Conservation (phyloP, 495 filamentous ascomycete species). For the Lindgomyces ingoldianus region DNA sequence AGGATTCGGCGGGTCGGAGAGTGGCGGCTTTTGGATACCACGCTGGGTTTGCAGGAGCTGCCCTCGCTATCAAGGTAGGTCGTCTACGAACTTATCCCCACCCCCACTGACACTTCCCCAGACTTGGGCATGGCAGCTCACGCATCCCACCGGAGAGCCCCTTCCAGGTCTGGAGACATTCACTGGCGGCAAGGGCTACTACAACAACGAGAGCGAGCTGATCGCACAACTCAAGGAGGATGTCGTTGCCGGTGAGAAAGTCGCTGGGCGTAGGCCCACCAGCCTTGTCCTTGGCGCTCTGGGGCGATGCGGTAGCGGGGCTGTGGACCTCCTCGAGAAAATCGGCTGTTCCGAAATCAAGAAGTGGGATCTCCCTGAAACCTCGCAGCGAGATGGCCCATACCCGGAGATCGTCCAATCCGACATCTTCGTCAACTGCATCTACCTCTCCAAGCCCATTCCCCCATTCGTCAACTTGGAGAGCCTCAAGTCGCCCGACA, state of each 20-base stretch:
- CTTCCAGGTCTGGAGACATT: conserved; percentile 65
- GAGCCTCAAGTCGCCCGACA: conserved; percentile 64
- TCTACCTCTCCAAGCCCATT: conserved; percentile 73
- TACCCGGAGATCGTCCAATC: conserved; percentile 81
- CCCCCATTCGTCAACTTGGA: conserved; percentile 73
- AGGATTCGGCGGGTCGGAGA: conserved; percentile 71
- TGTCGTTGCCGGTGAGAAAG: conserved; percentile 60
- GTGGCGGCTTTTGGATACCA: conserved; percentile 70
- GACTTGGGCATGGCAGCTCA: conserved; percentile 87
- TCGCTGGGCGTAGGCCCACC: conserved; percentile 53
- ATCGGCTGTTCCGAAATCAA: conserved; percentile 76
- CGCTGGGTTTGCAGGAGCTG: conserved; percentile 59
- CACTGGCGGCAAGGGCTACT: conserved; percentile 47
- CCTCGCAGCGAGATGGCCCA: conserved; percentile 72
- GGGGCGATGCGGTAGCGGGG: conserved; percentile 84
- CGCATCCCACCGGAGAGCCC: conserved; percentile 61
- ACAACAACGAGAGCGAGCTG: conserved; percentile 73
- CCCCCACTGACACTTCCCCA: conserved; percentile 37
- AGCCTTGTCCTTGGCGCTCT: conserved; percentile 66
- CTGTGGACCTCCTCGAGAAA: conserved; percentile 74
- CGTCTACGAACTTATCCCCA: background rate
- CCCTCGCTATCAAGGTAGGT: conserved; percentile 32
- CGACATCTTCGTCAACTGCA: conserved; percentile 66
- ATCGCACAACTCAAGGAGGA: conserved; percentile 71
- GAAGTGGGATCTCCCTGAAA: conserved; percentile 94